Evolutionary conservation across 441 rosid genomes (phyloP).

Genomic region (Aleurites moluccanus): DNA sequence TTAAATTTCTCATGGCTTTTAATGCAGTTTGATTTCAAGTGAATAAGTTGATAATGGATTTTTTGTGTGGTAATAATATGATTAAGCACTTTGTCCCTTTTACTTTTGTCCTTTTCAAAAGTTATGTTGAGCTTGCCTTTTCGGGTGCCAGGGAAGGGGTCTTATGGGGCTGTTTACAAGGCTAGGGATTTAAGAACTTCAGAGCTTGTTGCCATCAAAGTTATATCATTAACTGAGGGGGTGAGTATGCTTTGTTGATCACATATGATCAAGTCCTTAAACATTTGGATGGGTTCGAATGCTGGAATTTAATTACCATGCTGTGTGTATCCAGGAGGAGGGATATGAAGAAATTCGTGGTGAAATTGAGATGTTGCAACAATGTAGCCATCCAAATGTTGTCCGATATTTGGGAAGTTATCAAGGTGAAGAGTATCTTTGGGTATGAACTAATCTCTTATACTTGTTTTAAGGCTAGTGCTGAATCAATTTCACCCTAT

Average conservation of each 20-base stretch:
- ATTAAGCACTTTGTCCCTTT: neutral
- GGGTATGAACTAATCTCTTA: constrained; percentile 57
- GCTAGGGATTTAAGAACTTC: constrained; percentile 97
- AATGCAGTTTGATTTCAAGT: neutral
- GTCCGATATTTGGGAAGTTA: constrained; percentile 97
- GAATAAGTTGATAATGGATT: neutral
- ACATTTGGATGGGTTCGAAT: constrained; percentile 18
- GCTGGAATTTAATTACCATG: constrained; percentile 19
- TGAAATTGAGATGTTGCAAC: constrained; percentile 99
- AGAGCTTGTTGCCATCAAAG: constrained; percentile 97
- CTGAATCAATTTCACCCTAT: constrained; percentile 12
- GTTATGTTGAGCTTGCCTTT: constrained; percentile 8
- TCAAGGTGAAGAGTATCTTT: constrained; percentile 98
- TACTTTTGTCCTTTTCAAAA: neutral
- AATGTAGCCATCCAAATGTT: constrained; percentile 95
- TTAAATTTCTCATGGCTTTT: neutral
- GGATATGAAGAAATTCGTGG: constrained; percentile 99
- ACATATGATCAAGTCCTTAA: constrained; percentile 4
- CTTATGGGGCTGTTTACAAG: constrained; percentile 97
- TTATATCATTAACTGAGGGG: constrained; percentile 91
- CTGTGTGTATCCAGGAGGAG: constrained; percentile 67
- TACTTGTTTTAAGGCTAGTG: constrained; percentile 9
- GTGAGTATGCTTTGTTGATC: constrained; percentile 40
- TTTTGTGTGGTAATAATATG: neutral
- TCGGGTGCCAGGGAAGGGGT: constrained; percentile 84